A percentile compares a stretch with the other conserved stretches of the same genome.
phyloP scores from a whole-genome alignment of 805 yeast species.

The Metschnikowia henanensis region DNA sequence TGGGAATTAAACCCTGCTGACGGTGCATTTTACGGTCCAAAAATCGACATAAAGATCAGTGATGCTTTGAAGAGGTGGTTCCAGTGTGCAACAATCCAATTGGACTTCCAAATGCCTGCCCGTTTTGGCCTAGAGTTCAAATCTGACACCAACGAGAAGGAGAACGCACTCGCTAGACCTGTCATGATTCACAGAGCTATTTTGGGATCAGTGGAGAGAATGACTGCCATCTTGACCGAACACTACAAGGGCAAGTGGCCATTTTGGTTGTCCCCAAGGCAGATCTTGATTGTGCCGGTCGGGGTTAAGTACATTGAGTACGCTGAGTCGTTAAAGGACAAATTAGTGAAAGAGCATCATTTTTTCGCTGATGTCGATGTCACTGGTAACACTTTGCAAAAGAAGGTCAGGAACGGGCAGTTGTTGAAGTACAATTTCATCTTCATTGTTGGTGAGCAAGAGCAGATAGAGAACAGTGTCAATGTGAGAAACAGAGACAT shows the following conservation, averaged over 20 bases:
- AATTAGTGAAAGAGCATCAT: slow-evolving; percentile 62
- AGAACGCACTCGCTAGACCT: slow-evolving; percentile 71
- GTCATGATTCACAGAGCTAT: slow-evolving; percentile 99
- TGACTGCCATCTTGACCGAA: slow-evolving; percentile 98
- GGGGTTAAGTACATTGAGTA: slow-evolving; percentile 91
- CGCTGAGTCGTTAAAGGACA: slow-evolving; percentile 77
- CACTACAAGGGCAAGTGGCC: slow-evolving; percentile 99
- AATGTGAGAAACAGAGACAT: slow-evolving; percentile 97
- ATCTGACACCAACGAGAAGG: slow-evolving; percentile 56
- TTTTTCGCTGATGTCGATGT: slow-evolving; percentile 93
- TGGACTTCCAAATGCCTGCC: slow-evolving; percentile 96
- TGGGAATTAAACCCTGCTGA: slow-evolving; percentile 98
- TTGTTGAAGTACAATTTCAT: slow-evolving; percentile 91
- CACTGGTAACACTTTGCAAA: slow-evolving; percentile 94
- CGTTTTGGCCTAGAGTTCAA: slow-evolving; percentile 91
- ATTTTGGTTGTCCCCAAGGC: slow-evolving; percentile 99
- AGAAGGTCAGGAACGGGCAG: slow-evolving; percentile 98
- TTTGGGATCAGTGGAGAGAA: slow-evolving; percentile 97
- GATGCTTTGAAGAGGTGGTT: slow-evolving; percentile 97
- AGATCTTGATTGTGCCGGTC: slow-evolving; percentile 93
- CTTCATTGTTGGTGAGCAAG: slow-evolving; percentile 96
- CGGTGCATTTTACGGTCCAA: slow-evolving; percentile 96
- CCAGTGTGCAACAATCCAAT: slow-evolving; percentile 98
- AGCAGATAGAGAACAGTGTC: slow-evolving; percentile 74
- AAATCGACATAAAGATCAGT: slow-evolving; percentile 93